phyloP scores from a whole-genome alignment of 495 filamentous ascomycete genomes.

The Hapsidospora chrysogenum region DNA sequence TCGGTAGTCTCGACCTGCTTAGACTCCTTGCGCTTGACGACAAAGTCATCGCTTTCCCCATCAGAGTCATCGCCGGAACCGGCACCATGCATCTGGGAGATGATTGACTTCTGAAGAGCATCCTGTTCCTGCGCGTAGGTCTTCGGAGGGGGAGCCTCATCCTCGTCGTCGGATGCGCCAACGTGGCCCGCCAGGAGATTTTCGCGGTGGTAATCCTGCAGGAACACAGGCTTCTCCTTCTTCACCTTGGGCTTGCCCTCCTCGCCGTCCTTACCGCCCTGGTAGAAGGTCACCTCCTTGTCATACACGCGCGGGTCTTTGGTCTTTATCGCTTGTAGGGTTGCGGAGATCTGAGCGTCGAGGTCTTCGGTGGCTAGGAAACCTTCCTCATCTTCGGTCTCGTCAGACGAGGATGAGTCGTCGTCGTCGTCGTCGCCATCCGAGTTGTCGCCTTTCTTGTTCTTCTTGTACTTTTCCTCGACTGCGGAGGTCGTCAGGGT shows the following conservation, averaged over 20 bases:
- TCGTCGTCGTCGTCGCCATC: too few species aligned
- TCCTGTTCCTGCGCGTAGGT: constrained; percentile 82
- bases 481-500: constrained; percentile 38
- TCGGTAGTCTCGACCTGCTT: constrained; percentile 6
- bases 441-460: too few species aligned
- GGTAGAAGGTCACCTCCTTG: constrained; percentile 58
- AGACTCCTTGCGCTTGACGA: constrained; percentile 38
- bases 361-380: constrained; percentile 64
- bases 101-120: constrained; percentile 54
- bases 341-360: constrained; percentile 73
- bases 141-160: constrained; percentile 32
- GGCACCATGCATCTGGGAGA: constrained; percentile 63
- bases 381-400: constrained; percentile 81
- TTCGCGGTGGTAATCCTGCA: constrained; percentile 80
- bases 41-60: constrained; percentile 51
- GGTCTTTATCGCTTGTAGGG: constrained; percentile 65
- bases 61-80: constrained; percentile 25
- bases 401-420: constrained; percentile 47
- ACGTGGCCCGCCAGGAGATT: constrained; percentile 53
- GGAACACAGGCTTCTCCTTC: constrained; percentile 69
- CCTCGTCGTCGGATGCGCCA: constrained; percentile 35
- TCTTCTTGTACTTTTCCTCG: constrained; percentile 69
- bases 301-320: constrained; percentile 90
- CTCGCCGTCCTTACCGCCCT: constrained; percentile 33
- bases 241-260: constrained; percentile 21